Evolutionary conservation across 2,329 filamentous ascomycete species (phyloP).

Genomic region (Ophiostoma himal-ulmi): DNA sequence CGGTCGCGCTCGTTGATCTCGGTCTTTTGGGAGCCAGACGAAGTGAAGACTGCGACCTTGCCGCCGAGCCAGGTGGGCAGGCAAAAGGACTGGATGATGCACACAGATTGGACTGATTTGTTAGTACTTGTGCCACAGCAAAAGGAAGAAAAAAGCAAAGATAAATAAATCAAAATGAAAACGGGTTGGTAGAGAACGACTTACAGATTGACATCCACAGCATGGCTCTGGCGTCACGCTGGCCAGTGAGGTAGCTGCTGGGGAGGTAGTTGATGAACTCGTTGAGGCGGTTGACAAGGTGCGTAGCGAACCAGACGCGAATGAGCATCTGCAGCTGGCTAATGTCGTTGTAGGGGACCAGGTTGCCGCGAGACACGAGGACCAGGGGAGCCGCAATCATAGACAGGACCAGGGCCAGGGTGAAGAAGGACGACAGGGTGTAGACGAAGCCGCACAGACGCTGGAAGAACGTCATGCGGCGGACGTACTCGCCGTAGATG

Average conservation of each 20-base stretch:
- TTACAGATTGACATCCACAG: slow-evolving; percentile 50
- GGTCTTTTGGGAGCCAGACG: slow-evolving; percentile 52
- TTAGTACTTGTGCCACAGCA: too few species aligned
- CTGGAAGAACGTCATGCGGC: slow-evolving; percentile 50
- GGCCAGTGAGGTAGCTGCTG: slow-evolving; percentile 53
- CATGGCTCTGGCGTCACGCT: slow-evolving; percentile 50
- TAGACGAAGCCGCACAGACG: slow-evolving; percentile 56
- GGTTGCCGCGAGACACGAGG: slow-evolving; percentile 48
- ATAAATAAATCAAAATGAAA: too few species aligned
- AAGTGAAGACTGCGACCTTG: slow-evolving; percentile 52
- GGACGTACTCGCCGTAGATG: slow-evolving; percentile 48
- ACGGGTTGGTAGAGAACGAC: too few species aligned
- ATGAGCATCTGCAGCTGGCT: slow-evolving; percentile 53
- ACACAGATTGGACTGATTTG: slow-evolving; percentile 35
- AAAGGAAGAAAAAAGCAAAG: too few species aligned
- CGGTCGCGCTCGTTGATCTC: slow-evolving; percentile 54
- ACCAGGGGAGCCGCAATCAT: slow-evolving; percentile 56
- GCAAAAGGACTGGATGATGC: slow-evolving; percentile 53
- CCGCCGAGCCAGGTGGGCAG: slow-evolving; percentile 59
- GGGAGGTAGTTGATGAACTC: slow-evolving; percentile 54
- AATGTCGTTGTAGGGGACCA: slow-evolving; percentile 51
- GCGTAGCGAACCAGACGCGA: slow-evolving; percentile 48
- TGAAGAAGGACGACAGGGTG: slow-evolving; percentile 40
- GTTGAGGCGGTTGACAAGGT: slow-evolving; percentile 47
- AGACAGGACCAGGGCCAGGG: slow-evolving; percentile 45